Evolutionary conservation across 371 early-diverging fungal genomes (phyloP).

Genomic region (Circinella umbellata): DNA sequence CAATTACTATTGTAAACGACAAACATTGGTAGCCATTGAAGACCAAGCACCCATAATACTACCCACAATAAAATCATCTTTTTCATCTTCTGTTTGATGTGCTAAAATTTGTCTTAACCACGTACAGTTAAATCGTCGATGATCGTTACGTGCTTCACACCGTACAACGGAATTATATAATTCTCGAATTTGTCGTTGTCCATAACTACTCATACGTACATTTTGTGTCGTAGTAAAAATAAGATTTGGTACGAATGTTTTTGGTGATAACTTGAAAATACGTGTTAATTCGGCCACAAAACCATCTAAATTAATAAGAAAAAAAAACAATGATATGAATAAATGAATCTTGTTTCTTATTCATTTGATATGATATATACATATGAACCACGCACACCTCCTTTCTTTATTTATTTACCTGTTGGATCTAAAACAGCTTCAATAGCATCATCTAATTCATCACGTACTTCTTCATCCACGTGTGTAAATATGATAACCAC

Average conservation of each 20-base stretch:
- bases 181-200: slow-evolving; percentile 57
- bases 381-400: too few relatives aligned
- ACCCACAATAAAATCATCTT: slow-evolving; percentile 40
- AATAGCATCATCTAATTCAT: slow-evolving; percentile 62
- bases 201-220: slow-evolving; percentile 52
- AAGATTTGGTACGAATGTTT: slow-evolving; percentile 54
- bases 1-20: slow-evolving; percentile 37
- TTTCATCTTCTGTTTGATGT: slow-evolving; percentile 46
- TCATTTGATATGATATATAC: too few relatives aligned
- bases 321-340: background rate
- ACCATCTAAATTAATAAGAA: slow-evolving; percentile 9
- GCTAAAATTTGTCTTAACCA: slow-evolving; percentile 59
- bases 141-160: slow-evolving; percentile 53
- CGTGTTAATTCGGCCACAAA: slow-evolving; percentile 39
- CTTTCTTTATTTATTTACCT: slow-evolving; percentile 22
- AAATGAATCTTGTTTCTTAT: too few relatives aligned
- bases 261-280: slow-evolving; percentile 41
- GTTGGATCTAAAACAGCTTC: slow-evolving; percentile 57
- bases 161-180: slow-evolving; percentile 57
- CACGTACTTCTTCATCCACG: slow-evolving; percentile 62
- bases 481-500: slow-evolving; percentile 67
- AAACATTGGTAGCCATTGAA: slow-evolving; percentile 36
- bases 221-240: slow-evolving; percentile 60
- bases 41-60: slow-evolving; percentile 49
- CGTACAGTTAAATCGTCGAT: slow-evolving; percentile 57